Conservation (phyloP, 2,329 filamentous ascomycete genomes). For the Diaporthe sp. region DNA sequence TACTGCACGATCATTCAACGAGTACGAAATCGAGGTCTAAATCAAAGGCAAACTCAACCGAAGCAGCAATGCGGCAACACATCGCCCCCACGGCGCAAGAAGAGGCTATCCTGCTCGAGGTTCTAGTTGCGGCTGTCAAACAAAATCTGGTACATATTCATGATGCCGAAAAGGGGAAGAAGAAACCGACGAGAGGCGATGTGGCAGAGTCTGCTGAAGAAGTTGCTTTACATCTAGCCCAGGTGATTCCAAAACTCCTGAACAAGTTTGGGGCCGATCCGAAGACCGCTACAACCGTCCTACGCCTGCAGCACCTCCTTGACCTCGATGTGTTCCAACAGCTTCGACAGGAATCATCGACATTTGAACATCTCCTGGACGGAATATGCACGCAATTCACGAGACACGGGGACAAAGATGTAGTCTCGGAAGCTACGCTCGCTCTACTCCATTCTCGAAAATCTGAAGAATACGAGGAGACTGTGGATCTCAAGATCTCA, state of each 20-base stretch:
- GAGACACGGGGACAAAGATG: slow-evolving; percentile 87
- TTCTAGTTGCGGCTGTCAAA: slow-evolving; percentile 85
- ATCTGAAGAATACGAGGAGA: slow-evolving; percentile 89
- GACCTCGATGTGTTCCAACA: slow-evolving; percentile 91
- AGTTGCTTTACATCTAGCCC: slow-evolving; percentile 80
- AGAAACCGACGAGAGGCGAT: slow-evolving; percentile 67
- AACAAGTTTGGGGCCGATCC: slow-evolving; percentile 95
- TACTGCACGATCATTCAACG: slow-evolving; percentile 89
- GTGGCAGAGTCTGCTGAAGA: slow-evolving; percentile 80
- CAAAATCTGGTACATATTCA: slow-evolving; percentile 73
- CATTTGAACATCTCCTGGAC: slow-evolving; percentile 83
- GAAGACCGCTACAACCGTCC: slow-evolving; percentile 84
- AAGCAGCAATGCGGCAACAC: slow-evolving; percentile 74
- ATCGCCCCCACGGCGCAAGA: slow-evolving; percentile 81
- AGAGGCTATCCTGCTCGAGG: slow-evolving; percentile 86
- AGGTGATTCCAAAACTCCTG: slow-evolving; percentile 83
- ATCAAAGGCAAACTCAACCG: slow-evolving; percentile 50
- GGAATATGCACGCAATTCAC: slow-evolving; percentile 95
- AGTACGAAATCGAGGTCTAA: slow-evolving; percentile 60
- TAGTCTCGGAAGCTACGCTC: slow-evolving; percentile 84
- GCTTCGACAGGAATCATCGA: slow-evolving; percentile 84
- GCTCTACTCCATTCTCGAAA: slow-evolving; percentile 87
- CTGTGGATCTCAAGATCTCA: slow-evolving; percentile 82
- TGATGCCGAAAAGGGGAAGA: slow-evolving; percentile 72
- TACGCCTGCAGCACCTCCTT: slow-evolving; percentile 86